These are phyloP conservation scores for Kwoniella europaea DNA, from an alignment of 768 basidiomycete species.

Conservation along the genomic window DNA sequence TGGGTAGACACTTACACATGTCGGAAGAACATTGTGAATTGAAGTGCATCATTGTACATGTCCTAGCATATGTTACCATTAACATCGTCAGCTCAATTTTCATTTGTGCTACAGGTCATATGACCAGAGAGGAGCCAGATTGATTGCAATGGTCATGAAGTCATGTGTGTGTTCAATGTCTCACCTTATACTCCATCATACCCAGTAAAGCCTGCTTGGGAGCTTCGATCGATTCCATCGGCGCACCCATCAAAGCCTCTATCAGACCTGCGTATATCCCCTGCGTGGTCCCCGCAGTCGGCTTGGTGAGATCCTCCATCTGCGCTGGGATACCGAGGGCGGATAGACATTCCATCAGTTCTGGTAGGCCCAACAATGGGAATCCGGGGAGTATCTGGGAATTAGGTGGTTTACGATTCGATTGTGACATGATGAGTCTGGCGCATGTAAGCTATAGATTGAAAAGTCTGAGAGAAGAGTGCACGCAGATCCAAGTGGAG, in stretches of 20 bases:
- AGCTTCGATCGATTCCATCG: constrained; percentile 43
- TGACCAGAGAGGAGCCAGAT: too few relatives aligned
- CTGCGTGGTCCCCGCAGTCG: constrained; percentile 37
- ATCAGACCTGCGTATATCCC: constrained; percentile 43
- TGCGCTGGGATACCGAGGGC: constrained; percentile 41
- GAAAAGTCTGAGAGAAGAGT: too few relatives aligned
- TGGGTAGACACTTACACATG: constrained; percentile 43
- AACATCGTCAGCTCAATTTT: too few relatives aligned
- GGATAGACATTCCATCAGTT: constrained; percentile 41
- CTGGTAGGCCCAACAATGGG: constrained; percentile 36
- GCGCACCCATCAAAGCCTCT: constrained; percentile 43
- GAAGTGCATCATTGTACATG: constrained; percentile 43
- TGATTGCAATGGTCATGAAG: too few relatives aligned
- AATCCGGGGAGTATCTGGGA: constrained; percentile 29
- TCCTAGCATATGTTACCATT: constrained; percentile 30
- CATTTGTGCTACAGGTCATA: too few relatives aligned
- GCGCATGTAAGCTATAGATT: too few relatives aligned
- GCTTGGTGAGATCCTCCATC: constrained; percentile 43
- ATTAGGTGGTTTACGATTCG: constrained; percentile 14
- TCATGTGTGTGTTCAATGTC: not conserved
- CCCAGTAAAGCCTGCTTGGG: constrained; percentile 52
- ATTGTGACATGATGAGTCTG: constrained; percentile 19
- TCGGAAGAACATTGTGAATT: constrained; percentile 54
- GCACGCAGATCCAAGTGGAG: too few relatives aligned
- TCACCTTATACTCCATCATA: constrained; percentile 55